Percentiles rank a stretch among this genome's conserved stretches.
These are phyloP conservation scores for Annona cherimola DNA, from an alignment of 164 flowering plant species.

Conservation along the genomic window DNA sequence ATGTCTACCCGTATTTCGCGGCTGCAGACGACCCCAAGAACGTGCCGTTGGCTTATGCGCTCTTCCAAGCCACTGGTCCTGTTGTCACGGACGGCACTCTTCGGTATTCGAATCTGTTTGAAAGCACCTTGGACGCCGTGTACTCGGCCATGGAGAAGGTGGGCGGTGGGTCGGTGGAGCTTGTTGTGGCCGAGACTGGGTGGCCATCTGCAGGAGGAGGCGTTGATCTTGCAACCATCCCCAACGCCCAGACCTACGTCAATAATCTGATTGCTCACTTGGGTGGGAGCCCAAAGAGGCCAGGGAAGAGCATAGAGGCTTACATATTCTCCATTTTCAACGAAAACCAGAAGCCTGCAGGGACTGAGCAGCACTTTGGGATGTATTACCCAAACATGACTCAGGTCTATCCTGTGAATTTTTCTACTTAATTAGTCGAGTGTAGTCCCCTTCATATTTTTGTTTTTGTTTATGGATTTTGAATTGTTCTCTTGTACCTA, in stretches of 20 bases:
- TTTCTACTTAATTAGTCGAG: not conserved
- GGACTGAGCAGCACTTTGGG: conserved; percentile 11
- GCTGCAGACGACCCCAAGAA: not conserved
- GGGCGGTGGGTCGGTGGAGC: conserved; percentile 4
- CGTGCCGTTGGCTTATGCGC: conserved; percentile 3
- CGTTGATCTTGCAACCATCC: not conserved
- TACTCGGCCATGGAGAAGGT: conserved; percentile 9
- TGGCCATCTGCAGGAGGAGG: conserved; percentile 17
- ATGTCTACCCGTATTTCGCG: conserved; percentile 16
- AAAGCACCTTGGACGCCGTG: conserved; percentile 6
- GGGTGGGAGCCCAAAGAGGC: conserved; percentile 11
- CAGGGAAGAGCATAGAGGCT: conserved; percentile 5
- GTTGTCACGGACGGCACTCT: conserved; percentile 9
- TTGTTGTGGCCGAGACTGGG: conserved; percentile 10
- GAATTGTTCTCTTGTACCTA: too few relatives aligned
- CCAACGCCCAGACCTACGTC: conserved; percentile 6
- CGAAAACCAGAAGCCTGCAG: conserved; percentile 6
- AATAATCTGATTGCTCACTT: conserved; percentile 6
- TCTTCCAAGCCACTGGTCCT: conserved; percentile 4
- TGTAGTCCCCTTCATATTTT: too few relatives aligned
- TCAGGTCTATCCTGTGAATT: conserved; percentile 3
- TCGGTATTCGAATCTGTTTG: conserved; percentile 9
- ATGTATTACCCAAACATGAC: conserved; percentile 9
- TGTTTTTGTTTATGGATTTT: too few relatives aligned
- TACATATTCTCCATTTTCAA: conserved; percentile 12